Evolutionary conservation across 768 basidiomycete species (phyloP), one percentile per base, ranked within the genome.

Genomic region (Pisolithus sp.): DNA sequence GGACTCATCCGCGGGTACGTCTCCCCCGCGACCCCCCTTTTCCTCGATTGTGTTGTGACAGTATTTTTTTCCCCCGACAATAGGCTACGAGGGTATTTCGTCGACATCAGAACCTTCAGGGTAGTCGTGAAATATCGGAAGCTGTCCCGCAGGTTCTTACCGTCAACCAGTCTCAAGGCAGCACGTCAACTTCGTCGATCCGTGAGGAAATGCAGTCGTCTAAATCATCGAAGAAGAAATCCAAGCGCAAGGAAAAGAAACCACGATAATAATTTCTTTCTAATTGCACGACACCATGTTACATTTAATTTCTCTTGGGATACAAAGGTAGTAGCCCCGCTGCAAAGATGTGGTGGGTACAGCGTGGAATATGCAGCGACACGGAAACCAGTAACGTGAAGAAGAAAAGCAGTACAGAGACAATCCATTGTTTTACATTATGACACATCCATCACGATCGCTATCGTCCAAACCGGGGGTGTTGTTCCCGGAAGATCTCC

Each of bases 1-100:
- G 26, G 86, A 88, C 66, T 82, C 83, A 5, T 89, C 88, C 57
- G 77, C 81, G 52, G 85, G 87, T 82, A 59, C 54, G 53, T 23
- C 28, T 34, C 34, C 5, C 21, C 15, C 7, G 15, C 34, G 4
- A 12, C 17, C 6, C 9, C 7, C 37, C n/a, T 51, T 46, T 7
- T 4, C 31, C 46, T 12, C 6, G 31, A 34, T 4, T 9, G 7
- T 21, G 15, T 24, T 40, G 37, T 51, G 39, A 58, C 15, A 4
- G 9, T 7, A 26, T 2, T 24, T 5, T 26, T 28, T n/a, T 49
- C 8, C 7, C 5, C 0, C 30, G 30, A 21, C 55, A 15, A 34
- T 34, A 75, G 74, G 68, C 15, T 66, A 70, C 41, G 65, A 67
- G 18, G 65, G 68, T 34, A 48, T 31, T 9, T 50, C 59, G 4